Percentiles rank a stretch among this genome's conserved stretches.
Conservation (phyloP, 805 yeast species). For the Wickerhamiella azyma region DNA sequence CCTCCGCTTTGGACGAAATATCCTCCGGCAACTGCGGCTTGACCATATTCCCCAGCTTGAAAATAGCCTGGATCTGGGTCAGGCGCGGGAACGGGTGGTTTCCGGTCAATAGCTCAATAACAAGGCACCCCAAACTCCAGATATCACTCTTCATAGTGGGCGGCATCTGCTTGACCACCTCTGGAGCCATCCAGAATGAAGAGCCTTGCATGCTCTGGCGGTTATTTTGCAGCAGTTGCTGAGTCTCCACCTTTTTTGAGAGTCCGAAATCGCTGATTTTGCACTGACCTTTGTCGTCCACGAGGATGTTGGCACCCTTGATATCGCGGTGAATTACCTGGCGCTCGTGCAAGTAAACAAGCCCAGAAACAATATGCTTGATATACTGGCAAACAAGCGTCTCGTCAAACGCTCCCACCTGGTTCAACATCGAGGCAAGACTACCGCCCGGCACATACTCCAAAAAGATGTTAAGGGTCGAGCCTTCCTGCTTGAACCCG, state of each 20-base stretch:
- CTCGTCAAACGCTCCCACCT: constrained; percentile 72
- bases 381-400: constrained; percentile 58
- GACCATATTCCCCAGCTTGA: constrained; percentile 71
- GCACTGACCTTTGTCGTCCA: constrained; percentile 66
- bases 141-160: constrained; percentile 89
- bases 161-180: constrained; percentile 76
- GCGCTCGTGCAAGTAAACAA: constrained; percentile 57
- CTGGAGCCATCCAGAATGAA: constrained; percentile 99
- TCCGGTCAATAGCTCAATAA: constrained; percentile 92
- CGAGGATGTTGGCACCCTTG: constrained; percentile 76
- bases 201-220: constrained; percentile 89
- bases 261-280: constrained; percentile 83
- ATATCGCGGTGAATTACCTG: constrained; percentile 77
- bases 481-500: constrained; percentile 70
- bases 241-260: constrained; percentile 52
- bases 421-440: constrained; percentile 52
- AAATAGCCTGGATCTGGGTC: constrained; percentile 93
- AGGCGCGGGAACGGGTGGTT: constrained; percentile 92
- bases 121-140: constrained; percentile 92
- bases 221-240: constrained; percentile 31
- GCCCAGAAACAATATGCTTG: constrained; percentile 61
- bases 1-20: constrained; percentile 51
- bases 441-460: constrained; percentile 68
- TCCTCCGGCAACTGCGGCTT: constrained; percentile 64
- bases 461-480: constrained; percentile 61